These are phyloP conservation scores for Microdochium nivale DNA, from an alignment of 2,329 filamentous ascomycete species.

Conservation along the genomic window DNA sequence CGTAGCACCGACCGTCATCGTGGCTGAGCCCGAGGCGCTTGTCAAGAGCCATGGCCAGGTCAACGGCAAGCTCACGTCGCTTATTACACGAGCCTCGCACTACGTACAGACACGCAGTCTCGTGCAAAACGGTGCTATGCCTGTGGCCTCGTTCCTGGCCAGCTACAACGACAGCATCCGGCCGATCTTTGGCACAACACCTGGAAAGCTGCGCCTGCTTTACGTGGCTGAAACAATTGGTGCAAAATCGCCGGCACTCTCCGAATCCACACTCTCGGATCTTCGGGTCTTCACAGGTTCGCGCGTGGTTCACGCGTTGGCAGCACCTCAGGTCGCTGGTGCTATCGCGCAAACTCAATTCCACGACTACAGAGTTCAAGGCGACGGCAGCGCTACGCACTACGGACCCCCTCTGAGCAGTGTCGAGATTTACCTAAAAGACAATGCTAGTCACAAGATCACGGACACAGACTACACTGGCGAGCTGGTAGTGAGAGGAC, in stretches of 20 bases:
- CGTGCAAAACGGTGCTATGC: slow-evolving; percentile 64
- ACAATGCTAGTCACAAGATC: slow-evolving; percentile 51
- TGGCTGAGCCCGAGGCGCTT: slow-evolving; percentile 68
- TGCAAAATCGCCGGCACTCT: slow-evolving; percentile 53
- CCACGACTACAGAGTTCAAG: slow-evolving; percentile 69
- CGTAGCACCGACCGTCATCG: slow-evolving; percentile 73
- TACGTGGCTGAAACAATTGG: slow-evolving; percentile 69
- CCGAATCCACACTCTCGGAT: slow-evolving; percentile 64
- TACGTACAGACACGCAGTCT: slow-evolving; percentile 64
- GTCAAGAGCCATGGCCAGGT: slow-evolving; percentile 58
- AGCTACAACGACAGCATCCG: slow-evolving; percentile 50
- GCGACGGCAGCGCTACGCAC: slow-evolving; percentile 42
- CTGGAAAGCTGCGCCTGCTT: slow-evolving; percentile 72
- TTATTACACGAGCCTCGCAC: slow-evolving; percentile 59
- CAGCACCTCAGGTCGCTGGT: slow-evolving; percentile 75
- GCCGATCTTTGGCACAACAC: slow-evolving; percentile 50
- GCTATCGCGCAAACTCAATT: slow-evolving; percentile 80
- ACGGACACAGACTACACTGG: slow-evolving; percentile 54
- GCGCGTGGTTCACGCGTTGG: slow-evolving; percentile 77
- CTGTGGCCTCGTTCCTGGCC: slow-evolving; percentile 53
- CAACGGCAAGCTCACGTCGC: slow-evolving; percentile 48
- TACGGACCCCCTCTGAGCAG: slow-evolving; percentile 78
- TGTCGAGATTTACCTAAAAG: slow-evolving; percentile 68
- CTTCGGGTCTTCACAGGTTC: slow-evolving; percentile 73
- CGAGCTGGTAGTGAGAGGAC: slow-evolving; percentile 65